Percentiles rank a stretch among this genome's conserved stretches.
Evolutionary conservation across 768 basidiomycete genomes (phyloP).

Genomic region (Macrolepiota dolichaula): DNA sequence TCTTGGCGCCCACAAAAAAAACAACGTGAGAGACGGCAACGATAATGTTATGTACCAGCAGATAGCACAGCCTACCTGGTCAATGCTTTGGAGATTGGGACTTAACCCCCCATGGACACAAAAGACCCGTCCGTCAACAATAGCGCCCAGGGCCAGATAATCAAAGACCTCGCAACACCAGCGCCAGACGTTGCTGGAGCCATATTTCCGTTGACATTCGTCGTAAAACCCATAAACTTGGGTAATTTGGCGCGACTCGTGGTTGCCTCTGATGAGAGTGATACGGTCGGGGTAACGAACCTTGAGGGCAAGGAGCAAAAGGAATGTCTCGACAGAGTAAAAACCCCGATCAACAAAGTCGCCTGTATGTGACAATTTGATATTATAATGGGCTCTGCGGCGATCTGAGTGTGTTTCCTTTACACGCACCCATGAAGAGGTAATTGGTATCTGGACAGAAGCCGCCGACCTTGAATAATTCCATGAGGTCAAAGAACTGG

Average conservation of each 20-base stretch:
- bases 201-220: conserved; percentile 96
- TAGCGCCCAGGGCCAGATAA: conserved; percentile 89
- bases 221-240: conserved; percentile 96
- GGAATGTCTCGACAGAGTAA: conserved; percentile 95
- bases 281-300: conserved; percentile 97
- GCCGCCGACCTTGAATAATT: conserved; percentile 91
- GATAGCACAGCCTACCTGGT: conserved; percentile 61
- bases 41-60: background rate
- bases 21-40: conserved; percentile 12
- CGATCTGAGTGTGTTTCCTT: conserved; percentile 9
- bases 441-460: conserved; percentile 93
- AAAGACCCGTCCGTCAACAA: conserved; percentile 96
- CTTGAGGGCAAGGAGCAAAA: conserved; percentile 91
- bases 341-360: conserved; percentile 98
- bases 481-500: conserved; percentile 95
- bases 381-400: background rate
- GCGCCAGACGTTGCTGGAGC: conserved; percentile 90
- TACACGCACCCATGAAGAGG: conserved; percentile 84
- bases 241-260: conserved; percentile 96
- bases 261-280: conserved; percentile 95
- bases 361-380: conserved; percentile 42
- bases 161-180: conserved; percentile 99
- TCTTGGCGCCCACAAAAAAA: conserved; percentile 43
- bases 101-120: conserved; percentile 97
- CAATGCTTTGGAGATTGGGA: conserved; percentile 80